These are phyloP conservation scores for Colletotrichum liaoningense DNA, from an alignment of 2,329 filamentous ascomycete genomes.

Conservation along the genomic window DNA sequence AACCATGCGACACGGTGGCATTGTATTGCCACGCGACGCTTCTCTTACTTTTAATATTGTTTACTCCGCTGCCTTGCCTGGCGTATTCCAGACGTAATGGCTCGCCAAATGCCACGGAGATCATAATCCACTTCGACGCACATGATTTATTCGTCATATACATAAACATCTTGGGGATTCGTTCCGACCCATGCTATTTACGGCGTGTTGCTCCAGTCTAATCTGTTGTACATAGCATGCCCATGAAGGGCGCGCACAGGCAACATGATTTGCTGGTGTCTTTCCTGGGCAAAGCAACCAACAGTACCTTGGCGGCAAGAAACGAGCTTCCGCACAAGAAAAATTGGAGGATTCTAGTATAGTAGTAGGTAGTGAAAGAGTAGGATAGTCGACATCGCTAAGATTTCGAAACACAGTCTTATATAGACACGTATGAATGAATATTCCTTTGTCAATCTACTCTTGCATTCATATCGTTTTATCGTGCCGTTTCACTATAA, in stretches of 20 bases:
- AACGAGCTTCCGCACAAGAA: conserved; percentile 1
- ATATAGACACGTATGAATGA: conserved; percentile 30
- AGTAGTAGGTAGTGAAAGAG: neutral
- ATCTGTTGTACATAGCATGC: conserved; percentile 20
- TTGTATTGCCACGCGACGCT: neutral
- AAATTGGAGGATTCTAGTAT: conserved; percentile 13
- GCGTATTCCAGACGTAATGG: neutral
- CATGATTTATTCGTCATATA: conserved; percentile 32
- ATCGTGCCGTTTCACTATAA: neutral
- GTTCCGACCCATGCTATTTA: neutral
- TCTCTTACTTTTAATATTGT: conserved; percentile 21
- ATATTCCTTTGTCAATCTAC: conserved; percentile 28
- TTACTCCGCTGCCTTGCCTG: neutral
- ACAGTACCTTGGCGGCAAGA: conserved; percentile 11
- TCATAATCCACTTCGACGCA: conserved; percentile 32
- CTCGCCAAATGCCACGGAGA: neutral
- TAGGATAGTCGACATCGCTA: neutral
- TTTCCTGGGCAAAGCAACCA: neutral
- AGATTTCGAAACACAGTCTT: neutral
- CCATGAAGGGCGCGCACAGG: conserved; percentile 4
- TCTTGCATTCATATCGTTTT: neutral
- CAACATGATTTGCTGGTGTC: neutral
- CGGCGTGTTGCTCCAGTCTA: conserved; percentile 12
- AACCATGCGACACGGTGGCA: conserved; percentile 10
- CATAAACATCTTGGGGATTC: conserved; percentile 1